These are phyloP conservation scores for Chalciporus pseudorubinellus DNA, from an alignment of 768 basidiomycete genomes.

Conservation along the genomic window DNA sequence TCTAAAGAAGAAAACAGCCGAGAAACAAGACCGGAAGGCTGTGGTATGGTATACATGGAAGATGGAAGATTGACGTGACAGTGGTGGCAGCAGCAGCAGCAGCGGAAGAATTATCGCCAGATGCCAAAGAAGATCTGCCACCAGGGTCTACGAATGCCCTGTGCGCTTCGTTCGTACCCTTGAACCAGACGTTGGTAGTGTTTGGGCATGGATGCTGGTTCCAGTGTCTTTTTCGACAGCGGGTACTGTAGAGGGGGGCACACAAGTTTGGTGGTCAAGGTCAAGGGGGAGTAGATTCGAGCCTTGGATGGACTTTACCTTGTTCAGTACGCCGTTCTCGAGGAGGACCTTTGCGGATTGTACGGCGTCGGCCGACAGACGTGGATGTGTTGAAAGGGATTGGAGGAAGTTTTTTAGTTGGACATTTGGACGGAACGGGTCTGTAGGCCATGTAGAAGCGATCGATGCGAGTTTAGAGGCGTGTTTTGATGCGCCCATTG, in stretches of 20 bases:
- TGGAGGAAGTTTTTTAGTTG: conserved; percentile 66
- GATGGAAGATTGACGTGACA: too few species aligned
- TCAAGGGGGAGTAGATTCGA: not conserved
- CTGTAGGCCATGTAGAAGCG: conserved; percentile 62
- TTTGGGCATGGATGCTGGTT: conserved; percentile 67
- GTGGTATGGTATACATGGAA: not conserved
- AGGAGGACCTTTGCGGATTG: conserved; percentile 54
- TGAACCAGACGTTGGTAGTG: conserved; percentile 74
- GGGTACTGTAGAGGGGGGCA: conserved; percentile 49
- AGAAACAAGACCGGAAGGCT: not conserved
- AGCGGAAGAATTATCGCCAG: conserved; percentile 39
- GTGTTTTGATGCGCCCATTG: conserved; percentile 36
- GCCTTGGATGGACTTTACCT: conserved; percentile 37
- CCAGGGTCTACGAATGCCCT: conserved; percentile 77
- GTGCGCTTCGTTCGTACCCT: conserved; percentile 69
- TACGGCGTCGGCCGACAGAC: conserved; percentile 59
- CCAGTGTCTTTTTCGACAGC: conserved; percentile 58
- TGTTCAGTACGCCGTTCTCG: conserved; percentile 54
- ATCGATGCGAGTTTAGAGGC: conserved; percentile 52
- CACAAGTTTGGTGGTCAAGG: not conserved
- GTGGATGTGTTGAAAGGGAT: conserved; percentile 67
- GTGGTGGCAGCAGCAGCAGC: too few species aligned
- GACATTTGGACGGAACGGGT: conserved; percentile 75
- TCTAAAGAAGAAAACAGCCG: not conserved
- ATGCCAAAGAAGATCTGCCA: conserved; percentile 82